Evolutionary conservation across 108 stramenopile genomes (phyloP).

Genomic region (Mayamaea pseudoterrestris): DNA sequence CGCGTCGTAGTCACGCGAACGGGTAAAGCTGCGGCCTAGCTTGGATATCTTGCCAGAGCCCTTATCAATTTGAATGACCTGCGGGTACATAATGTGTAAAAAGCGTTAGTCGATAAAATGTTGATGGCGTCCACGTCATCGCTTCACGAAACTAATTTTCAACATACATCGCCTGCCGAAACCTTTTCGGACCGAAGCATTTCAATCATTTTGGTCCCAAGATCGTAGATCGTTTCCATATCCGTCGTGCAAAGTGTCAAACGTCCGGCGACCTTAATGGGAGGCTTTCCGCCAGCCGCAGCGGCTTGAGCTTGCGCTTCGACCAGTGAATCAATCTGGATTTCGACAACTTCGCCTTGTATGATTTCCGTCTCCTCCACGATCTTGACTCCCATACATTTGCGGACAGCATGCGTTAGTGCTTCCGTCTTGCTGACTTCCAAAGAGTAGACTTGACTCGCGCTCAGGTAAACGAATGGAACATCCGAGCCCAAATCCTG

Average conservation of each 20-base stretch:
- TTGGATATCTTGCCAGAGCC: conserved; percentile 93
- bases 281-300: conserved; percentile 11
- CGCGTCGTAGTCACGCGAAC: conserved; percentile 96
- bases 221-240: conserved; percentile 99
- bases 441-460: conserved; percentile 92
- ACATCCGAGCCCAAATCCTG: conserved; percentile 84
- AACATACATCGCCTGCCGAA: conserved; percentile 95
- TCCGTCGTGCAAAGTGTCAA: conserved; percentile 97
- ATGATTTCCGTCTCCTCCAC: conserved; percentile 99
- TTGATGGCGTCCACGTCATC: too few species aligned
- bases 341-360: conserved; percentile 99
- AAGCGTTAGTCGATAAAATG: too few species aligned
- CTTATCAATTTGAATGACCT: conserved; percentile 99
- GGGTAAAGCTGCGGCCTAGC: conserved; percentile 89
- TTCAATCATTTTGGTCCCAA: conserved; percentile 99
- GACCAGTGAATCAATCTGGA: conserved; percentile 77
- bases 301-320: conserved; percentile 11
- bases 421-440: conserved; percentile 99
- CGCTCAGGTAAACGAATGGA: conserved; percentile 95
- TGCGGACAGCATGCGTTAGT: conserved; percentile 97
- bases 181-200: conserved; percentile 92
- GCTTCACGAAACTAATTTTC: too few species aligned
- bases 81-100: too few species aligned
- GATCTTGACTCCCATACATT: conserved; percentile 88
- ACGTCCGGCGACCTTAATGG: conserved; percentile 78